A percentile compares a stretch with the other conserved stretches of the same genome.
These are phyloP conservation scores for Debaryomyces subglobosus DNA, from an alignment of 1,139 yeast genomes.

Conservation along the genomic window DNA sequence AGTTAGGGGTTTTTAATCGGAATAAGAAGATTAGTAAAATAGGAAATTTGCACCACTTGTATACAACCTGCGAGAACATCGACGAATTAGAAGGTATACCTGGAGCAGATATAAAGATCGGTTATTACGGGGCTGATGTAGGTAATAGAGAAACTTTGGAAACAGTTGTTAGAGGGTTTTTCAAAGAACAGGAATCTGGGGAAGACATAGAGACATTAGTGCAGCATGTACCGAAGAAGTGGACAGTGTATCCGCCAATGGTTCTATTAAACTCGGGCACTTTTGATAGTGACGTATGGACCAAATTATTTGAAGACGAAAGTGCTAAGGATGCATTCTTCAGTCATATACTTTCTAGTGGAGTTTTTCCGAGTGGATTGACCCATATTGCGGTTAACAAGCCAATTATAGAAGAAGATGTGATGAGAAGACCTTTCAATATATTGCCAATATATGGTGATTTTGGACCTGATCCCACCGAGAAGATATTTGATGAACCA, in stretches of 20 bases:
- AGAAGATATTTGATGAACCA: conserved; percentile 38
- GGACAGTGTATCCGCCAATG: conserved; percentile 71
- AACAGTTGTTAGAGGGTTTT: not conserved
- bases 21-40: conserved; percentile 24
- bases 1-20: conserved; percentile 23
- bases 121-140: not conserved
- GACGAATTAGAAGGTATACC: not conserved
- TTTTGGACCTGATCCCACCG: conserved; percentile 53
- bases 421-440: conserved; percentile 65
- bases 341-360: conserved; percentile 21
- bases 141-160: not conserved
- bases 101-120: not conserved
- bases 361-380: conserved; percentile 12
- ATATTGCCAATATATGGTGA: conserved; percentile 65
- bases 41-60: conserved; percentile 17
- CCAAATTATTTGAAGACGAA: conserved; percentile 10
- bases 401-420: conserved; percentile 61
- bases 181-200: not conserved
- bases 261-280: conserved; percentile 54
- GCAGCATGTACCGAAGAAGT: conserved; percentile 48
- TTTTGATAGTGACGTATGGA: conserved; percentile 44
- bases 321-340: conserved; percentile 25
- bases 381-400: conserved; percentile 75
- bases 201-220: not conserved
- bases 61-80: not conserved